Conservation (phyloP, 768 basidiomycete genomes). For the Lactifluus rugatus region DNA sequence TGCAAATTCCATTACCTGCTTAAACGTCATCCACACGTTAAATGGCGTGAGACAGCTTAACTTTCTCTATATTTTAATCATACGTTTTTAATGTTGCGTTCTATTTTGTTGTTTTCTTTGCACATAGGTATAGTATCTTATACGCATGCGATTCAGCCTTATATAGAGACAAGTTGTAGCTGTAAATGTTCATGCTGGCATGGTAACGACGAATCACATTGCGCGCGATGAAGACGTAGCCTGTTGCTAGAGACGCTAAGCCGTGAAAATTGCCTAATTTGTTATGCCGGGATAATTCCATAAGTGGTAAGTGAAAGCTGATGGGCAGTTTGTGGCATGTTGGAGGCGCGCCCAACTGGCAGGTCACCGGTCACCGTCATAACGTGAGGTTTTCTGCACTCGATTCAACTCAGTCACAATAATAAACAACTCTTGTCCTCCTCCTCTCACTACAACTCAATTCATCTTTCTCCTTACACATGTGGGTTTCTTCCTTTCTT, state of each 20-base stretch:
- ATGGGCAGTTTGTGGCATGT: too few relatives aligned
- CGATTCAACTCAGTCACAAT: not conserved
- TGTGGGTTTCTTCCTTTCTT: conserved; percentile 6
- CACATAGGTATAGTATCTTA: not conserved
- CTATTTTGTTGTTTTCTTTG: not conserved
- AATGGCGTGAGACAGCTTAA: too few relatives aligned
- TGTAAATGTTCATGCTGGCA: not conserved
- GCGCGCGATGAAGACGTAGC: not conserved
- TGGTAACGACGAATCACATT: not conserved
- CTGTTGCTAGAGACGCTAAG: not conserved
- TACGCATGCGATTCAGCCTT: not conserved
- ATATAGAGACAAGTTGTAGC: not conserved
- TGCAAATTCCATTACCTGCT: too few relatives aligned
- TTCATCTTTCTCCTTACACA: not conserved
- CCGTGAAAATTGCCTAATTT: conserved; percentile 1
- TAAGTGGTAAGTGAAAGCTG: not conserved
- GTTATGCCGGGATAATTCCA: not conserved
- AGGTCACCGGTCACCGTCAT: too few relatives aligned
- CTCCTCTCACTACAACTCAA: not conserved
- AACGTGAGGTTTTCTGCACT: too few relatives aligned
- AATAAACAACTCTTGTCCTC: not conserved
- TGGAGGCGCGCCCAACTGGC: too few relatives aligned
- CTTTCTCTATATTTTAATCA: too few relatives aligned
- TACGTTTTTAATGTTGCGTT: not conserved
- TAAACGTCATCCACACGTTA: too few relatives aligned